Conservation (phyloP, 495 filamentous ascomycete genomes). For the Hyaloscypha hepaticicola region DNA sequence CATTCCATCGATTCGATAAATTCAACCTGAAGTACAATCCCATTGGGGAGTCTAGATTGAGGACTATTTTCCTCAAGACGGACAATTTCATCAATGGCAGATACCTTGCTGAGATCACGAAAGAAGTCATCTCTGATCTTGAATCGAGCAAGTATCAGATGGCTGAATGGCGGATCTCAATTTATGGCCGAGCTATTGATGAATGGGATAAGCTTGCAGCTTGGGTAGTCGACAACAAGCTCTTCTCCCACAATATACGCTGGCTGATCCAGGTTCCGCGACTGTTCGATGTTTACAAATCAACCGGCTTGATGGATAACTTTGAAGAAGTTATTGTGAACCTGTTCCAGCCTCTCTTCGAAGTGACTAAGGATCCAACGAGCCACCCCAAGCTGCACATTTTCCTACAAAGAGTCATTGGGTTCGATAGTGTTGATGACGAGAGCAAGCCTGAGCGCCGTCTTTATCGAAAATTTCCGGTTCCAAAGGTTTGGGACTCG, state of each 20-base stretch:
- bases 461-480: slow-evolving; percentile 88
- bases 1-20: slow-evolving; percentile 98
- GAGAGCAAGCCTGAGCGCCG: slow-evolving; percentile 95
- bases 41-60: slow-evolving; percentile 88
- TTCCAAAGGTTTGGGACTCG: slow-evolving; percentile 81
- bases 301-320: slow-evolving; percentile 76
- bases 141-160: slow-evolving; percentile 99
- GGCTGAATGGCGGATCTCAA: slow-evolving; percentile 97
- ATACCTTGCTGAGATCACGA: slow-evolving; percentile 95
- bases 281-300: slow-evolving; percentile 94
- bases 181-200: slow-evolving; percentile 86
- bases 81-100: slow-evolving; percentile 96
- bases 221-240: slow-evolving; percentile 98
- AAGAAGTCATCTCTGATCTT: slow-evolving; percentile 95
- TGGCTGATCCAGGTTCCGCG: slow-evolving; percentile 97
- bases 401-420: slow-evolving; percentile 92
- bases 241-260: slow-evolving; percentile 95
- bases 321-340: slow-evolving; percentile 92
- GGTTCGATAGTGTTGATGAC: slow-evolving; percentile 96
- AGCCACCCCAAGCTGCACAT: slow-evolving; percentile 92
- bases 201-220: slow-evolving; percentile 98
- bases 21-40: slow-evolving; percentile 99
- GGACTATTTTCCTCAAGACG: slow-evolving; percentile 97
- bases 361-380: slow-evolving; percentile 83
- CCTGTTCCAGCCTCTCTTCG: slow-evolving; percentile 90